phyloP scores from a whole-genome alignment of 495 filamentous ascomycete genomes.

The Podospora pseudopauciseta region DNA sequence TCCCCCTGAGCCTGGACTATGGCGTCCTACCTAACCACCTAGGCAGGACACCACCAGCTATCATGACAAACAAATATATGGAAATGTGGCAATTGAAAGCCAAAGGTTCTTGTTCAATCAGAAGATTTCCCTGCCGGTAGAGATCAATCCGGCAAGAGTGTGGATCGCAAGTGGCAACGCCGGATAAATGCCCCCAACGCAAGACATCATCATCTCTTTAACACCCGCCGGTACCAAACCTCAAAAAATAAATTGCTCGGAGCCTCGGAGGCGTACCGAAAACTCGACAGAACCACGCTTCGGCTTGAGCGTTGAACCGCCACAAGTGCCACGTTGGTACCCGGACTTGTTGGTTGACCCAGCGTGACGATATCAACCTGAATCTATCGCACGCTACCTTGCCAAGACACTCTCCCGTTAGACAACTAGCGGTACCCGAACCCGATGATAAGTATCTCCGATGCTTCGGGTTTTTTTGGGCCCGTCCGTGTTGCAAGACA shows the following conservation, averaged over 20 bases:
- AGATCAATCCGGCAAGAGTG: background rate
- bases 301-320: background rate
- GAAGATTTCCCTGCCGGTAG: background rate
- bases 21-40: background rate
- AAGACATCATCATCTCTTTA: background rate
- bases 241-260: background rate
- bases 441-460: background rate
- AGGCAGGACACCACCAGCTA: background rate
- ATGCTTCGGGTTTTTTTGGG: too few relatives aligned
- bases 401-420: background rate
- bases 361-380: background rate
- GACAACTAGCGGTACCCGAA: background rate
- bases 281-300: background rate
- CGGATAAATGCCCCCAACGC: background rate
- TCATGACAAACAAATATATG: background rate
- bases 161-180: background rate
- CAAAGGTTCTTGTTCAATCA: background rate
- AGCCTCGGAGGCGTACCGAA: background rate
- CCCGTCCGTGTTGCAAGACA: too few relatives aligned
- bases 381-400: background rate
- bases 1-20: background rate
- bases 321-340: background rate
- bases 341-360: background rate
- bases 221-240: background rate
- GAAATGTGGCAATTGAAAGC: background rate